phyloP scores from a whole-genome alignment of 1,284 basidiomycete species.

The Irpex sp. region DNA sequence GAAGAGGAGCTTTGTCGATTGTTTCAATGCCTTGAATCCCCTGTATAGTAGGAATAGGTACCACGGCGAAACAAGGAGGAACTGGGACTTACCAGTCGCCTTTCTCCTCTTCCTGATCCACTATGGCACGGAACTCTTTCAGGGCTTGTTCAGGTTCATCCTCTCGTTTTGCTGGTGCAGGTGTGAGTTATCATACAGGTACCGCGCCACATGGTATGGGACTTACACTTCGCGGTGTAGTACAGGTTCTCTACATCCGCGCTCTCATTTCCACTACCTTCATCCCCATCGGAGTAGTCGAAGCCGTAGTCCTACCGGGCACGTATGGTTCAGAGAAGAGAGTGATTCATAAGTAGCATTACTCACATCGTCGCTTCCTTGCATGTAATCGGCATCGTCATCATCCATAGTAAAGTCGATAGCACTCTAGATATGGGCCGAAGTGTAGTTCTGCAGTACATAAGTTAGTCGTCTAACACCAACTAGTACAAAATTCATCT shows the following conservation, averaged over 20 bases:
- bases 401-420: slow-evolving; percentile 63
- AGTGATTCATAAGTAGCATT: neutral
- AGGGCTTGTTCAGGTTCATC: slow-evolving; percentile 88
- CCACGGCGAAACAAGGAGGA: neutral
- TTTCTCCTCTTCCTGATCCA: slow-evolving; percentile 85
- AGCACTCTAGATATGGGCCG: neutral
- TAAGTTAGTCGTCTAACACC: neutral
- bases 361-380: slow-evolving; percentile 72
- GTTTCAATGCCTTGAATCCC: slow-evolving; percentile 99
- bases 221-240: slow-evolving; percentile 92
- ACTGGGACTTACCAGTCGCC: slow-evolving; percentile 76
- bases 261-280: slow-evolving; percentile 73
- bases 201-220: neutral
- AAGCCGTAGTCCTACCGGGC: slow-evolving; percentile 85
- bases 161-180: slow-evolving; percentile 77
- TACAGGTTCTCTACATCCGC: slow-evolving; percentile 99
- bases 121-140: slow-evolving; percentile 83
- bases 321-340: slow-evolving; percentile 12
- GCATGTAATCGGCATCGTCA: slow-evolving; percentile 88
- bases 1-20: slow-evolving; percentile 94
- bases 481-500: neutral
- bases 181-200: slow-evolving; percentile 2
- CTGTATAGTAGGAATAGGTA: slow-evolving; percentile 35
- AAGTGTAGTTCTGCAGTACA: neutral
- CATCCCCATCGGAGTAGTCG: slow-evolving; percentile 92